These are phyloP conservation scores for Ophiostoma triangulosporum DNA, from an alignment of 2,329 filamentous ascomycete species.

Conservation along the genomic window DNA sequence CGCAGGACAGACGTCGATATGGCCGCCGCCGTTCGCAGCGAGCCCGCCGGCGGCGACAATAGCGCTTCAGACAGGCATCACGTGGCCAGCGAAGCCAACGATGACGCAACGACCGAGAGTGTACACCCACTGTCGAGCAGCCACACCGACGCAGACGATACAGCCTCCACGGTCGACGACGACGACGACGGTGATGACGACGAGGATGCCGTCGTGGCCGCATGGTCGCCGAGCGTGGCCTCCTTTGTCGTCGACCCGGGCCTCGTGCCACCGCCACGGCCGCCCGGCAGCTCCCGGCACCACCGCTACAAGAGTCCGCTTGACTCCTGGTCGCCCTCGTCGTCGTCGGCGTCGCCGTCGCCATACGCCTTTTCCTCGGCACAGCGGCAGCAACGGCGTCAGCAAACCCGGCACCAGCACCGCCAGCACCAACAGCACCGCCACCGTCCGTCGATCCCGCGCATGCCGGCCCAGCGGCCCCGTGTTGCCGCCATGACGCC, in stretches of 20 bases:
- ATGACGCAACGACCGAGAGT: background rate
- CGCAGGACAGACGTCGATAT: background rate
- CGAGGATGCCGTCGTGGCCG: slow-evolving; percentile 3
- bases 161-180: background rate
- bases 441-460: background rate
- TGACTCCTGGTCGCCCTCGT: background rate
- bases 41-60: background rate
- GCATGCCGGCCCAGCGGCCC: background rate
- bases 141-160: slow-evolving; percentile 1
- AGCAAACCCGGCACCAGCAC: background rate
- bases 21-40: background rate
- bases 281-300: background rate
- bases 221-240: slow-evolving; percentile 4
- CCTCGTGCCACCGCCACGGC: background rate
- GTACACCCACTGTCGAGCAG: slow-evolving; percentile 3
- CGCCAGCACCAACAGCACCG: background rate
- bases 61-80: background rate
- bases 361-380: background rate
- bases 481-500: slow-evolving; percentile 12
- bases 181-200: slow-evolving; percentile 3
- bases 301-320: background rate
- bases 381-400: background rate
- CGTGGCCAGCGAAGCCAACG: background rate
- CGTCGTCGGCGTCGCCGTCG: background rate
- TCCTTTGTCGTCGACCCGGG: slow-evolving; percentile 3